Base-by-base conservation (phyloP, 768 basidiomycete genomes). In the Lyophyllum decastes region DNA sequence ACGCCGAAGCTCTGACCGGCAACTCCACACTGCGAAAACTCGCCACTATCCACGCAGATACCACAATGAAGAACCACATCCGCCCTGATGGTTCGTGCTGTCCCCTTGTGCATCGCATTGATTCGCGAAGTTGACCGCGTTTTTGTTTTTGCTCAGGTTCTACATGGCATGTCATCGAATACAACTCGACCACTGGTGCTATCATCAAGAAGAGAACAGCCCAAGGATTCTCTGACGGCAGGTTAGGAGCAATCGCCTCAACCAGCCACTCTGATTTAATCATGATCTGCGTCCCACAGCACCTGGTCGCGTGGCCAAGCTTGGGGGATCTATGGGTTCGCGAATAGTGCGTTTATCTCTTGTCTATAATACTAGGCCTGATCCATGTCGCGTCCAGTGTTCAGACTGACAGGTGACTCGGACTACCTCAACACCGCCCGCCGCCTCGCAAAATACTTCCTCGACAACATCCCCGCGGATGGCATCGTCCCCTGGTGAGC, bases 291-390 rank as follows among this genome's bases (percentile, higher is more conserved):
- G 30, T 5, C 4, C 30, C 30, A 30, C 30, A 89, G 86, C 67
- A 90, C 89, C 7, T 90, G 89, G 89, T 81, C 85, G 46, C 82
- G 89, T 27, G 88, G 88, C 8, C 85, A 91, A 67, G 81, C 84
- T 14, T 90, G 88, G 88, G 88, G 78, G 2, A 78, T 89, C 26
- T 86, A 85, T 61, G 87, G 87, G 0, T 90, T 84, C 66, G 82
- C 86, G 0, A 87, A 84, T 64, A 87, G 88, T 88, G 61, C 33
- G 85, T 72, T 26, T 11, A 19, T 53, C 24, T 52, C 52, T 22
- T 17, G 25, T 26, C n/a, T n/a, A 40, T 22, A 44, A 21, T 16
- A 22, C 6, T 2, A 5, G 25, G 5, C 4, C 14, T 16, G 2
- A 19, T 38, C 10, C 10, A 41, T 44, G 3, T 14, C 19, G 38